Conservation (phyloP, 129 eudicot genomes). For the Flaveria bidentis region DNA sequence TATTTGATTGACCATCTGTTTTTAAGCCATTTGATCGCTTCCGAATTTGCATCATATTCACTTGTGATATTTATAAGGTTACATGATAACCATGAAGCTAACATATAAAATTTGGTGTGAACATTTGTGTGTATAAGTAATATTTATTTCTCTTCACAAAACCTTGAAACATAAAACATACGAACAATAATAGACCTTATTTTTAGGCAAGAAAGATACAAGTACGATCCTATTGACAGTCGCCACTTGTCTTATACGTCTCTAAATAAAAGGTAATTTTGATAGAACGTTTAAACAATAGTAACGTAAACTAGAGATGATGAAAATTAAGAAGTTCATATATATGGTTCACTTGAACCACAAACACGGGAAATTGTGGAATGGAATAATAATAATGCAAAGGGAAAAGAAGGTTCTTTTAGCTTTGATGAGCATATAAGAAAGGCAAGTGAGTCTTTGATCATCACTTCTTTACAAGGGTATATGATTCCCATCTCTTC, state of each 20-base stretch:
- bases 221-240: background rate
- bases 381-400: constrained; percentile 41
- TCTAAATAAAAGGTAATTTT: background rate
- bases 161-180: background rate
- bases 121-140: background rate
- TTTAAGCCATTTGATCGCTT: no score
- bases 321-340: background rate
- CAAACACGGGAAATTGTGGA: constrained; percentile 14
- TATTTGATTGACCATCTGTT: no score
- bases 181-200: background rate
- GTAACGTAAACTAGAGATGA: background rate
- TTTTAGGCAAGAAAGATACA: background rate
- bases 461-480: constrained; percentile 42
- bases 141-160: background rate
- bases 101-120: background rate
- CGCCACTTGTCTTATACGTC: background rate
- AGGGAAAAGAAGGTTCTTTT: constrained; percentile 34
- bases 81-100: background rate
- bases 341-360: background rate
- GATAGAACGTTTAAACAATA: no score
- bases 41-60: no score
- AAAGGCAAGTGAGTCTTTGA: constrained; percentile 34
- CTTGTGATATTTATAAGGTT: no score
- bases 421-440: constrained; percentile 34
- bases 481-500: constrained; percentile 43